These are phyloP conservation scores for Solanum lycopersicoides DNA, from an alignment of 257 asterid species.

Conservation along the genomic window DNA sequence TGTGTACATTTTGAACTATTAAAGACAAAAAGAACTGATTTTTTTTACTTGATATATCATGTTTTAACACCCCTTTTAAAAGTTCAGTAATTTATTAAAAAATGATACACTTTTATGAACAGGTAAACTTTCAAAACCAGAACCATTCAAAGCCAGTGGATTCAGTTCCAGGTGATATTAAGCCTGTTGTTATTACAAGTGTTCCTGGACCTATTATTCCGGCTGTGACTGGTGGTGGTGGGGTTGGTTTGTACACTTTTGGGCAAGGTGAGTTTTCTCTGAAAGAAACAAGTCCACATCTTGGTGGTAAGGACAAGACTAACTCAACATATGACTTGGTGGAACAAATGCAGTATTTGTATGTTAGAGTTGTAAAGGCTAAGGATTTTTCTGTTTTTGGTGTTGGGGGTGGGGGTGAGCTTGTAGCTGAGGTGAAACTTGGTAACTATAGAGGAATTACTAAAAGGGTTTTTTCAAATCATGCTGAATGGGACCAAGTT, in stretches of 20 bases:
- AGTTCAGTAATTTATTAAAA: background rate
- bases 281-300: slow-evolving; percentile 74
- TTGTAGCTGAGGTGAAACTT: slow-evolving; percentile 73
- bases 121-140: slow-evolving; percentile 32
- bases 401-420: slow-evolving; percentile 26
- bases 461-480: slow-evolving; percentile 36
- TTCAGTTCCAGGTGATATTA: slow-evolving; percentile 44
- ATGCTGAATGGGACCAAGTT: slow-evolving; percentile 68
- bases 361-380: slow-evolving; percentile 57
- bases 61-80: background rate
- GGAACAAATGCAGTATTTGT: slow-evolving; percentile 83
- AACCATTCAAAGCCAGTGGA: slow-evolving; percentile 38
- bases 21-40: background rate
- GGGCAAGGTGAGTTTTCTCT: slow-evolving; percentile 41
- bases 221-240: slow-evolving; percentile 24
- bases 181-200: slow-evolving; percentile 56
- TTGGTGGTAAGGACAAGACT: slow-evolving; percentile 66
- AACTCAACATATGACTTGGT: slow-evolving; percentile 77
- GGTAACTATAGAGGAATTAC: slow-evolving; percentile 74
- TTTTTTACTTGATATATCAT: background rate
- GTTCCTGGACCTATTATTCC: slow-evolving; percentile 38
- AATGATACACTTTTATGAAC: background rate
- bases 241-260: background rate
- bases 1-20: background rate
- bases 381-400: slow-evolving; percentile 42